A percentile compares a stretch with the other conserved stretches of the same genome.
Conservation (phyloP, 2,329 filamentous ascomycete genomes). For the Aspergillus pseudoviridinutans region DNA sequence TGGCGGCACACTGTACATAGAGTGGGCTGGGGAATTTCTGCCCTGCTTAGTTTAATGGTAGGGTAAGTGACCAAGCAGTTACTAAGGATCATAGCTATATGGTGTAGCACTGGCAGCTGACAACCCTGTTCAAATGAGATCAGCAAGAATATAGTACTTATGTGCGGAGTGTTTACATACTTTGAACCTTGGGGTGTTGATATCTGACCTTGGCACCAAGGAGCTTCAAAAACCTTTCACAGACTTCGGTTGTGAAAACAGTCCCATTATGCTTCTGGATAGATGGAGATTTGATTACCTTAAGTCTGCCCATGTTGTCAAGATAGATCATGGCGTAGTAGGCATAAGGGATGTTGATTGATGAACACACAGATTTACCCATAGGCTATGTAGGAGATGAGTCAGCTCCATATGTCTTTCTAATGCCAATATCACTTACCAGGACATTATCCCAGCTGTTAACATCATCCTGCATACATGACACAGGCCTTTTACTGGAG, state of each 20-base stretch:
- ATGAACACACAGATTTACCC: conserved; percentile 20
- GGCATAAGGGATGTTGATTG: conserved; percentile 26
- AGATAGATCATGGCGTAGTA: conserved; percentile 37
- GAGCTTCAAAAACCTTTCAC: conserved; percentile 31
- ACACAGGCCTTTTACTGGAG: no score
- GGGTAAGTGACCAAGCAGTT: no score
- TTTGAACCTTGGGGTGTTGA: conserved; percentile 21
- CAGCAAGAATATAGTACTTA: not conserved
- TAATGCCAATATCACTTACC: no score
- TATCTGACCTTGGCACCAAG: conserved; percentile 28
- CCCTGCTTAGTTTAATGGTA: no score
- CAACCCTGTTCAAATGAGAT: not conserved
- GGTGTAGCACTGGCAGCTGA: conserved; percentile 13
- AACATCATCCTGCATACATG: no score
- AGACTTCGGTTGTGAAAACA: conserved; percentile 31
- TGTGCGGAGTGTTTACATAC: conserved; percentile 18
- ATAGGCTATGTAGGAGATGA: no score
- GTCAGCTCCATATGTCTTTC: no score
- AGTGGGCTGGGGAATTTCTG: no score
- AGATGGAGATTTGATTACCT: conserved; percentile 30
- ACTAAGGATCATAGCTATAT: no score
- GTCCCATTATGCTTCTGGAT: conserved; percentile 28
- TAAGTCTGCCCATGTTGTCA: conserved; percentile 30
- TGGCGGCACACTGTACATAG: no score
- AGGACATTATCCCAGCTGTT: no score